phyloP scores from a whole-genome alignment of 352 stramenopile genomes.

The Blastocystis sp. region DNA sequence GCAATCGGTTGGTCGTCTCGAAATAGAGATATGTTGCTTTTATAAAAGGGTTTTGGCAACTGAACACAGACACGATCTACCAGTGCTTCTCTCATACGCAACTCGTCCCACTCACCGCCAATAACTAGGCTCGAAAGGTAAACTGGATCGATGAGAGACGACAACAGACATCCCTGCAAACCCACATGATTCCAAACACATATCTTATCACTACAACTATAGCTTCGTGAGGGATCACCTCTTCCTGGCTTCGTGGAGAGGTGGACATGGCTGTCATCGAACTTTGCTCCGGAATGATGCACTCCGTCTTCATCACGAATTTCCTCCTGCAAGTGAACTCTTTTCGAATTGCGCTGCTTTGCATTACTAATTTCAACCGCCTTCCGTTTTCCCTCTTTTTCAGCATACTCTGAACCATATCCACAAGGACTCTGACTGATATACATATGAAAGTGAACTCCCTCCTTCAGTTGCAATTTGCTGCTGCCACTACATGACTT shows the following conservation, averaged over 20 bases:
- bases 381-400: not conserved
- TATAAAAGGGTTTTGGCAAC: not conserved
- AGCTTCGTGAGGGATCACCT: conserved; percentile 33
- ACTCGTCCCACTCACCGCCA: not conserved
- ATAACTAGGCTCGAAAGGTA: not conserved
- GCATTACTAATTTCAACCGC: not conserved
- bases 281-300: conserved; percentile 22
- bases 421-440: conserved; percentile 40
- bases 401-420: conserved; percentile 1
- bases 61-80: not conserved
- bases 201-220: conserved; percentile 54
- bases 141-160: not conserved
- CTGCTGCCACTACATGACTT: not conserved
- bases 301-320: not conserved
- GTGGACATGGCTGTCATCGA: not conserved
- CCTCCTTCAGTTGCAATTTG: not conserved
- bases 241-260: conserved; percentile 30
- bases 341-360: conserved; percentile 16
- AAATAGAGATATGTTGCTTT: not conserved
- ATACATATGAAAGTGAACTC: not conserved
- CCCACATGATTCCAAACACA: conserved; percentile 26
- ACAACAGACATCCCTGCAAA: not conserved
- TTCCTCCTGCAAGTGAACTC: not conserved
- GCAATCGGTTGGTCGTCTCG: not conserved
- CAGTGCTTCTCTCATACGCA: not conserved